phyloP scores from a whole-genome alignment of 306 rosid species.

The Quercus wislizeni region DNA sequence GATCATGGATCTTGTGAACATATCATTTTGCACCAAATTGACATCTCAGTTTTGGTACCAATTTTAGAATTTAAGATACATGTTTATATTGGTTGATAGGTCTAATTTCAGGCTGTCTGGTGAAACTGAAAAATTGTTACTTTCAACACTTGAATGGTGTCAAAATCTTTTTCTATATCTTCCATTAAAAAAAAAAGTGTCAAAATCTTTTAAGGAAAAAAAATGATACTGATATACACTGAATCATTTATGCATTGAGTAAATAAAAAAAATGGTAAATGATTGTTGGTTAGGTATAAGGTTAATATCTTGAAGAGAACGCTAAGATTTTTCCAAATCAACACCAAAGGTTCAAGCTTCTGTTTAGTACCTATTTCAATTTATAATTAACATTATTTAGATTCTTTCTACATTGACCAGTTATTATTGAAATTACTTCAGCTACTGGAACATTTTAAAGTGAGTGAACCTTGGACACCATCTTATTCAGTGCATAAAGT shows the following conservation, averaged over 20 bases:
- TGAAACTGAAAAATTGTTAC: background rate
- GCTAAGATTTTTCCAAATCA: background rate
- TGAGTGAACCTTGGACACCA: conserved; percentile 69
- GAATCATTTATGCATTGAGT: background rate
- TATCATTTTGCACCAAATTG: background rate
- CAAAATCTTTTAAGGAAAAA: background rate
- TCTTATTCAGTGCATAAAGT: conserved; percentile 13
- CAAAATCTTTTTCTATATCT: too few species aligned
- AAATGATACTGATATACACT: background rate
- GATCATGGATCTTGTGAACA: background rate
- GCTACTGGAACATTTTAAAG: conserved; percentile 57
- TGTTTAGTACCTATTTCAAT: background rate
- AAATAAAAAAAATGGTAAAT: background rate
- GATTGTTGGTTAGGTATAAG: background rate
- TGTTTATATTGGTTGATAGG: background rate
- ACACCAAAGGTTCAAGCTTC: background rate
- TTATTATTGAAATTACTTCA: conserved; percentile 43
- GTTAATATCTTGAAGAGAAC: background rate
- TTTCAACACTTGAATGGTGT: background rate
- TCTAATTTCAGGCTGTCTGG: background rate
- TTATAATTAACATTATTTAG: background rate
- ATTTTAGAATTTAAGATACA: too few species aligned
- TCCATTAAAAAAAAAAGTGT: background rate
- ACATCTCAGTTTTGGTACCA: background rate
- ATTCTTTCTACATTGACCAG: conserved; percentile 1